These are phyloP conservation scores for Colletotrichum truncatum DNA, from an alignment of 2,329 filamentous ascomycete genomes.

Conservation along the genomic window DNA sequence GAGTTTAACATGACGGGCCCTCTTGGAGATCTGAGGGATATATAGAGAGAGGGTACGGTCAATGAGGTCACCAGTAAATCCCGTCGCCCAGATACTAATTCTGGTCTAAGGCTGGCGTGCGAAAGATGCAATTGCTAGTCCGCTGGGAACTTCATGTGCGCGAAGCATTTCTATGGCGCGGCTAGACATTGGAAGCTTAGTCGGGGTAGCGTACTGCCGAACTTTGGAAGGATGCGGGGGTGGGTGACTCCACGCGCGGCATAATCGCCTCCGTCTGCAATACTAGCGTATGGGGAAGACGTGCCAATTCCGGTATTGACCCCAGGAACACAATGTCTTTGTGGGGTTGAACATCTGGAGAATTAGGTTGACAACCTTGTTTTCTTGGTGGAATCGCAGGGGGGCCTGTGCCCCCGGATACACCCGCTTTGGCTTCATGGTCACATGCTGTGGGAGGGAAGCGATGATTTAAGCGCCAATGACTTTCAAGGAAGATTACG, in stretches of 20 bases:
- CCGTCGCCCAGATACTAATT: not conserved
- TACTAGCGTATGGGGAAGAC: conserved; percentile 10
- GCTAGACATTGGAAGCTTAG: not conserved
- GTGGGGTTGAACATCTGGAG: not conserved
- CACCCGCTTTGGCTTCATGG: not conserved
- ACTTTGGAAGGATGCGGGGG: conserved; percentile 3
- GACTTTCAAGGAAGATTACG: not conserved
- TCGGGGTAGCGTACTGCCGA: conserved; percentile 22
- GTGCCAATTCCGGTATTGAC: not conserved
- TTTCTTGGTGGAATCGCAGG: not conserved
- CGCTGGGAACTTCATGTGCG: not conserved
- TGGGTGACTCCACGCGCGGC: conserved; percentile 1
- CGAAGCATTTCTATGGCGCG: conserved; percentile 13
- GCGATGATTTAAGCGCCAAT: not conserved
- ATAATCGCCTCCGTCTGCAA: conserved; percentile 7
- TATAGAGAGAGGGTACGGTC: not conserved
- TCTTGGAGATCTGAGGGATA: not conserved
- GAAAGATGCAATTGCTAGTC: not conserved
- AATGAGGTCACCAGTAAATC: not conserved
- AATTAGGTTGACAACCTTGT: conserved; percentile 1
- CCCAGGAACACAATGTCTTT: not conserved
- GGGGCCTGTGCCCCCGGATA: not conserved
- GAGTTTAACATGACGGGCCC: not conserved
- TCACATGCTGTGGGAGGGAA: not conserved
- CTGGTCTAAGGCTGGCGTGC: not conserved